Conservation (phyloP, 768 basidiomycete genomes). For the Cystobasidiopsis lactophilus region DNA sequence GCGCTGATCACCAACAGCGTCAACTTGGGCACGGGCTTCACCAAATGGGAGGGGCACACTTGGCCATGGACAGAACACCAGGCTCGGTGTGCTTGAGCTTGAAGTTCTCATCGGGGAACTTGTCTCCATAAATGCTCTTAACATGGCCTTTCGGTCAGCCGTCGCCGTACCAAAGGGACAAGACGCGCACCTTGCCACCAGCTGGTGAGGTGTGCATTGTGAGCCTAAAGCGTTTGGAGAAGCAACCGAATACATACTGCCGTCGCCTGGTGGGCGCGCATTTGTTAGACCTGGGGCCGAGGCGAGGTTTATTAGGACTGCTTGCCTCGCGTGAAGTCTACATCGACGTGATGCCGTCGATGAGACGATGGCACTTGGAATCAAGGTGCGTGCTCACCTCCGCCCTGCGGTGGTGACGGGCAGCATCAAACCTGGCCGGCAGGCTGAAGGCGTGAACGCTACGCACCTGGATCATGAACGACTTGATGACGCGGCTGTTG, state of each 20-base stretch:
- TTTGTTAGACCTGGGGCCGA: too few relatives aligned
- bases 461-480: constrained; percentile 96
- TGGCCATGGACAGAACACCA: constrained; percentile 30
- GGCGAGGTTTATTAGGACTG: too few relatives aligned
- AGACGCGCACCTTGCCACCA: constrained; percentile 11
- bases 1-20: constrained; percentile 81
- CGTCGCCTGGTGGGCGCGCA: too few relatives aligned
- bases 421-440: constrained; percentile 39
- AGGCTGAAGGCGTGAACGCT: too few relatives aligned
- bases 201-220: constrained; percentile 27
- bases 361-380: too few relatives aligned
- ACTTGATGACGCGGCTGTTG: constrained; percentile 52
- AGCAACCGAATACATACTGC: too few relatives aligned
- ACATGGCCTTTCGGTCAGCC: not conserved
- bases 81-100: constrained; percentile 82
- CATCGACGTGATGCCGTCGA: too few relatives aligned
- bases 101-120: constrained; percentile 88
- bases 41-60: not conserved
- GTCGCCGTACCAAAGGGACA: not conserved
- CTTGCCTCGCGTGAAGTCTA: constrained; percentile 16
- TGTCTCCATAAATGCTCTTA: constrained; percentile 16
- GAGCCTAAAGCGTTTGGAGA: too few relatives aligned
- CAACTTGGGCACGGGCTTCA: constrained; percentile 10
- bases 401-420: too few relatives aligned
- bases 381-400: too few relatives aligned